Conservation (phyloP, 306 rosid genomes). For the Acacia crassicarpa region DNA sequence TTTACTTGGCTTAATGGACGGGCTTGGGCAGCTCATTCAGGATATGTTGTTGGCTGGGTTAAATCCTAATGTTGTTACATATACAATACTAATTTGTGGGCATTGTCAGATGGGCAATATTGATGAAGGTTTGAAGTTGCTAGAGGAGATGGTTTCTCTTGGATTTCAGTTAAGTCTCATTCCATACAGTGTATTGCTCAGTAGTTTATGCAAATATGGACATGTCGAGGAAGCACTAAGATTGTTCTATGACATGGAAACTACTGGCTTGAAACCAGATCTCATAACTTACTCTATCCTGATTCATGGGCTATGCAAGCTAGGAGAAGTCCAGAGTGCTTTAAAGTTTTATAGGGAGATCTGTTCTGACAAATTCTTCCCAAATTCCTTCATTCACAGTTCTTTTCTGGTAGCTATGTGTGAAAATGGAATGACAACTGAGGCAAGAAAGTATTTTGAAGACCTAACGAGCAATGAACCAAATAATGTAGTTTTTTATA, state of each 20-base stretch:
- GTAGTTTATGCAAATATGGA: conserved; percentile 19
- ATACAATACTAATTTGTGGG: conserved; percentile 12
- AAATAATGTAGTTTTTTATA: conserved; percentile 12
- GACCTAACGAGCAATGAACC: conserved; percentile 9
- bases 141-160: conserved; percentile 1
- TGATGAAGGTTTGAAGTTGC: conserved; percentile 15
- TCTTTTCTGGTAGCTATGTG: conserved; percentile 11
- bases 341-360: conserved; percentile 1
- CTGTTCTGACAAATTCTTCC: background rate
- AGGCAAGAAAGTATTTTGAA: conserved; percentile 13
- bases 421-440: background rate
- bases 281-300: background rate
- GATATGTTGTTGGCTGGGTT: conserved; percentile 3
- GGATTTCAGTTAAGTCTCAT: conserved; percentile 13
- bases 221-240: conserved; percentile 3
- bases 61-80: conserved; percentile 9
- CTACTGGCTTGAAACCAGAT: conserved; percentile 17
- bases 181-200: conserved; percentile 1
- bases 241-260: conserved; percentile 1
- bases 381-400: conserved; percentile 14
- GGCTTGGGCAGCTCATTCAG: conserved; percentile 8
- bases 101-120: conserved; percentile 9
- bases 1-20: conserved; percentile 12
- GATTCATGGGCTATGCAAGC: conserved; percentile 9
- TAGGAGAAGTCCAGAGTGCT: conserved; percentile 11